phyloP scores from a whole-genome alignment of 371 early-diverging fungal species.

The Mucor velutinosus region DNA sequence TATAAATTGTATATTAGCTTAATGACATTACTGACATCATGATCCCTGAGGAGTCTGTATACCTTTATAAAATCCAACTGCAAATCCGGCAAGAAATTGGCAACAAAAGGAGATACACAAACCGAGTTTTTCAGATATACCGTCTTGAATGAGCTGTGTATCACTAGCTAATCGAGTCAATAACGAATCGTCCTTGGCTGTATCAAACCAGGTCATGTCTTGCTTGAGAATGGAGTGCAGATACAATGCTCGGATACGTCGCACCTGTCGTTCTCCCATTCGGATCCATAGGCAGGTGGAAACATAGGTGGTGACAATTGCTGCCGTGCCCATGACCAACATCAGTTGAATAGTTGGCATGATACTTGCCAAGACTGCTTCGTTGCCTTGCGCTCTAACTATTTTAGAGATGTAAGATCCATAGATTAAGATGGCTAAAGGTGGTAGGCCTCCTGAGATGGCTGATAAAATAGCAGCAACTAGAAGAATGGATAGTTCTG shows the following conservation, averaged over 20 bases:
- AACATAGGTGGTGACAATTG: constrained; percentile 30
- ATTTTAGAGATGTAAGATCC: constrained; percentile 33
- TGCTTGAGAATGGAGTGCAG: constrained; percentile 78
- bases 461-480: constrained; percentile 25
- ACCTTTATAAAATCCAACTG: constrained; percentile 64
- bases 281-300: constrained; percentile 39
- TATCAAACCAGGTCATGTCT: constrained; percentile 88
- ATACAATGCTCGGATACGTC: constrained; percentile 47
- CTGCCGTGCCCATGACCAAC: constrained; percentile 39
- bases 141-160: constrained; percentile 77
- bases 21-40: no score
- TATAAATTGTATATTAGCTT: background rate
- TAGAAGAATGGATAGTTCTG: constrained; percentile 25
- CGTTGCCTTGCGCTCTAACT: background rate
- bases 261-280: constrained; percentile 31
- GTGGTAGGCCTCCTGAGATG: constrained; percentile 39
- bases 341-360: constrained; percentile 31
- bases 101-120: constrained; percentile 62
- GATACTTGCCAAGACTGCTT: constrained; percentile 6
- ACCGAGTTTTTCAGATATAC: constrained; percentile 84
- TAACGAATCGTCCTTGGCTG: constrained; percentile 56
- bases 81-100: constrained; percentile 14
- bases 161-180: constrained; percentile 73
- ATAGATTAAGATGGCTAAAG: constrained; percentile 37
- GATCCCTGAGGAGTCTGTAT: background rate